Evolutionary conservation across 495 filamentous ascomycete species (phyloP), one percentile per base, ranked within the genome.

Genomic region (Xylaria cubensis): DNA sequence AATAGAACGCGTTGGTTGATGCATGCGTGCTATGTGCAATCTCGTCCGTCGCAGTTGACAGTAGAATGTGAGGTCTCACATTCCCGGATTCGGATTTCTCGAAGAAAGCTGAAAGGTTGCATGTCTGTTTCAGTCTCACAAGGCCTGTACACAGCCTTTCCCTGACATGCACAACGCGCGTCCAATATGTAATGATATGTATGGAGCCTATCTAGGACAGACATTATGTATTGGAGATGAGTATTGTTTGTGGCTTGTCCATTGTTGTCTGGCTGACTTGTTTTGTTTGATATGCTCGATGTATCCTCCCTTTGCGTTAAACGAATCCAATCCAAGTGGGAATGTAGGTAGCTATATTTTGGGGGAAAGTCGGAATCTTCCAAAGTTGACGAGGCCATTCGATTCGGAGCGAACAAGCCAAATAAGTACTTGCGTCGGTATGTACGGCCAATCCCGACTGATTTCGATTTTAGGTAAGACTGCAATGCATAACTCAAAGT

Each of bases 161-260:
- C 34, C 29, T 56, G 9, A 59, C 21, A 59, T 36, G 29, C 29
- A 3, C 59, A 44, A 64, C 61, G 61, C 61, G 61, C 61, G 61
- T 64, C 21, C 61, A 42, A 46, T 13, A 50, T 8, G 29, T 46
- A 48, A 5, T 4, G 26, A 29, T 46, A 17, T 13, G 42, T 48
- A 51, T n/a, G 26, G 36, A 39, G 36, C 36, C 36, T 39, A 39
- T 8, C 36, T 39, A 64, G 41, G 42, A 46, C 62, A 46, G 62
- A 64, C 26, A 21, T 64, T 12, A 39, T 19, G 29, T 29, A 29
- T 29, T 24, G 46, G 63, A 65, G 63, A 50, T 36, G 63, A 26
- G 48, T 34, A 44, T 56, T 51, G 50, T 67, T 56, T 51, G 65
- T 67, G 48, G 50, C 65, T 67, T 64, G 39, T n/a, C 61, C 39